Evolutionary conservation across 805 yeast genomes (phyloP), one percentile per base, ranked within the genome.

Genomic region (Pichia membranifaciens): DNA sequence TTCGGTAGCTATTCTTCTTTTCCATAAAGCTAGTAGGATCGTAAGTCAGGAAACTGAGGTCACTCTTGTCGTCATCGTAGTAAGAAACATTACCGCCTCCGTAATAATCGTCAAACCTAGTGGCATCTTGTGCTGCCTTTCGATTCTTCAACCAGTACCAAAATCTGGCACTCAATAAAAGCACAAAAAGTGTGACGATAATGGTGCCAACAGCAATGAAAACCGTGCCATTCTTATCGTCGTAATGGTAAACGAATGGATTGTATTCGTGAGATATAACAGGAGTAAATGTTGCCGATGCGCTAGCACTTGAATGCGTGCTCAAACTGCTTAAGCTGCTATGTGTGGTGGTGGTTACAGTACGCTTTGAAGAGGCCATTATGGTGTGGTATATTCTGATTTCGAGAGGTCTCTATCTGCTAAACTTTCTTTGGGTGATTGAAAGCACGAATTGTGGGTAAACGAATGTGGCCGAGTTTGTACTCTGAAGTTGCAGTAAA

Each of bases 191-290:
- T 3, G 55, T 43, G 16, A 54, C 16, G 51, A 73, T 42, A 7
- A 70, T 54, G 0, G 65, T 61, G 5, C 76, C 78, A 6, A 71
- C 60, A 4, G 70, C 59, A 31, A 75, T 70, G 57, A 75, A 74
- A 18, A 74, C 70, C 13, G 75, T 56, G 20, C 72, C 70, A 16
- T 60, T 56, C 2, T 70, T 66, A 38, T 66, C 54, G 7, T 50
- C 37, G 5, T 64, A 45, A 18, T 45, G 43, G 7, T 48, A 44
- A 9, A 72, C 57, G 48, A 54, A 70, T 9, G 76, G 76, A 42
- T 70, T 48, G 6, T 31, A 13, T 2, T 21, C 45, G 4, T 52
- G 44, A 9, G 66, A 61, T 12, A 61, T 52, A 9, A 36, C 22
- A 31, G 28, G 29, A 7, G 23, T 21, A 15, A 28, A 45, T 1